A percentile compares a stretch with the other conserved stretches of the same genome.
phyloP scores from a whole-genome alignment of 345 rosid species.

The Nephelium lappaceum region DNA sequence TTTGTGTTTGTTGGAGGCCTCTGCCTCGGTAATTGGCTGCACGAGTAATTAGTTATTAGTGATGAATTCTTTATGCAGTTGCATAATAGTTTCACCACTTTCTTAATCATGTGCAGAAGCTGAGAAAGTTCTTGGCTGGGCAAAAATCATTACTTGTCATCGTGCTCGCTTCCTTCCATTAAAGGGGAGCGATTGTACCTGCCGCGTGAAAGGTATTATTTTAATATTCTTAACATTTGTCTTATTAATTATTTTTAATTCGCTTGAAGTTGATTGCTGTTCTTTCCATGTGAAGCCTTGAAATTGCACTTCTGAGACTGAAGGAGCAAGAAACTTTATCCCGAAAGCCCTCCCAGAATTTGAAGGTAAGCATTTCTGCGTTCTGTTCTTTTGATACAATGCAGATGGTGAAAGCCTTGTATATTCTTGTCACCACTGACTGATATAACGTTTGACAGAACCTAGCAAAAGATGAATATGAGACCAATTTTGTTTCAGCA shows the following conservation, averaged over 20 bases:
- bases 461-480: slow-evolving; percentile 91
- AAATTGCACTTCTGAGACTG: slow-evolving; percentile 74
- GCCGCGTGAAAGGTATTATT: slow-evolving; percentile 80
- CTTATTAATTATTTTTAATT: not conserved
- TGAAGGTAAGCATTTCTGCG: slow-evolving; percentile 59
- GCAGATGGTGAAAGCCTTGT: slow-evolving; percentile 16
- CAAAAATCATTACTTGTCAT: slow-evolving; percentile 83
- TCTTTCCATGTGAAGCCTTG: slow-evolving; percentile 67
- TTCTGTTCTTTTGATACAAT: slow-evolving; percentile 6
- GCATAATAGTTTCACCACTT: not conserved
- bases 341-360: slow-evolving; percentile 69
- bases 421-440: slow-evolving; percentile 25
- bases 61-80: slow-evolving; percentile 6
- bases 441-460: slow-evolving; percentile 47
- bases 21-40: slow-evolving; percentile 4
- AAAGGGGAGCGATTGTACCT: slow-evolving; percentile 70
- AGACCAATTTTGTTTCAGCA: slow-evolving; percentile 83
- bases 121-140: slow-evolving; percentile 96
- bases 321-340: slow-evolving; percentile 73
- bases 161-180: slow-evolving; percentile 61
- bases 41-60: not conserved
- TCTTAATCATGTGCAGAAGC: slow-evolving; percentile 58
- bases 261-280: slow-evolving; percentile 29
- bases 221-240: not conserved
- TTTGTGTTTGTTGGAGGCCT: not conserved